Evolutionary conservation across 108 stramenopile genomes (phyloP), one percentile per base, ranked within the genome.

Genomic region (Skeletonema tropicum): DNA sequence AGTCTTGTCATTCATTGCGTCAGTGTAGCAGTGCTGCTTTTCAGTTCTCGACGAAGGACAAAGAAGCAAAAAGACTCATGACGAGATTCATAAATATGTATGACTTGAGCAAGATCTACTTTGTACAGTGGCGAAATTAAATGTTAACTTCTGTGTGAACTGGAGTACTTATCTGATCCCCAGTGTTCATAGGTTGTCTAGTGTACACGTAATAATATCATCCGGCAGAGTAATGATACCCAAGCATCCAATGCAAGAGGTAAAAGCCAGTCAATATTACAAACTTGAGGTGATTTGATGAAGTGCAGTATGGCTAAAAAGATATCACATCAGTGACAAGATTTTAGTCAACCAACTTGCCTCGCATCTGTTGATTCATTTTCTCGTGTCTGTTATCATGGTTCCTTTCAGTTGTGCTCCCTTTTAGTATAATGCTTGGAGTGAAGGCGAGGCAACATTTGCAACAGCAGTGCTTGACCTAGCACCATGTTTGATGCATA

Each of bases 1-100:
- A 46, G 64, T 7, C 26, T 59, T 62, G 75, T 76, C 1, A 76
- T 55, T 10, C 21, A 55, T 55, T 25, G 52, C 23, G 8, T 55
- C 21, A 55, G 19, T 49, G 48, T 49, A 49, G n/a, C n/a, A 49
- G 48, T 49, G n/a, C 48, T 49, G 19, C 3, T 49, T 5, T 1
- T 49, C 48, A 19, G 48, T 21, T 21, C 6, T 7, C n/a, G 19
- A 0, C 2, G 8, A 55, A 23, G 9, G 52, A 8, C 23, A 9
- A 49, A 21, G 48, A 21, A 55, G 23, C 49, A 52, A 23, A 52
- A 23, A 55, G 8, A 10, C 52, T 11, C 38, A 12, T 39, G 38
- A 39, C 38, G 38, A 39, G 38, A 11, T 39, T 12, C 0, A 38
- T 0, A 38, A 38, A 38, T 38, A n/a, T 38, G 11, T 39, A 35